Evolutionary conservation across 352 stramenopile genomes (phyloP).

Genomic region (Globisporangium rhizosaccharum): DNA sequence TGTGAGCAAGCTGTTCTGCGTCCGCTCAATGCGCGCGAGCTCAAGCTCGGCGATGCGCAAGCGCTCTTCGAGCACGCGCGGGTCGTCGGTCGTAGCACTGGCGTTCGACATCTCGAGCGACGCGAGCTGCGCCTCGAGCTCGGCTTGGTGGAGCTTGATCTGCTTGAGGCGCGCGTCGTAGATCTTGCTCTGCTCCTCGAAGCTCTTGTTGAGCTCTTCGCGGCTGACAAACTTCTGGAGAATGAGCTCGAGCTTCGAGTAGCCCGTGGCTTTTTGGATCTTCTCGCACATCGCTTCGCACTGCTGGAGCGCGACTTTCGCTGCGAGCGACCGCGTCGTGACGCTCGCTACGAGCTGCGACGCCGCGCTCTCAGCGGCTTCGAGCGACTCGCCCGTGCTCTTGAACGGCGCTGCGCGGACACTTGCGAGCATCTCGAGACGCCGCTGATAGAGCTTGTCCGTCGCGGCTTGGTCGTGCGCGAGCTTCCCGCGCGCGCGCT

Average conservation of each 20-base stretch:
- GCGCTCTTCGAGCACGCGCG: constrained; percentile 63
- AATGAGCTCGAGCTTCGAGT: constrained; percentile 72
- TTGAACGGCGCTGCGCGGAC: constrained; percentile 30
- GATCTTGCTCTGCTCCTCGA: constrained; percentile 79
- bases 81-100: constrained; percentile 43
- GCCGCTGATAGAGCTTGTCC: constrained; percentile 60
- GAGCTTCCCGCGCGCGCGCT: constrained; percentile 55
- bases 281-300: constrained; percentile 82
- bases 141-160: constrained; percentile 64
- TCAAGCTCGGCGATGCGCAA: constrained; percentile 67
- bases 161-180: constrained; percentile 77
- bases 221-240: constrained; percentile 74
- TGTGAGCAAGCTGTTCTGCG: constrained; percentile 56
- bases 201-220: constrained; percentile 73
- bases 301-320: constrained; percentile 73
- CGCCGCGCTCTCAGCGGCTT: constrained; percentile 19
- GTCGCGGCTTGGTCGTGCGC: constrained; percentile 59
- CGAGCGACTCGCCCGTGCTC: constrained; percentile 12
- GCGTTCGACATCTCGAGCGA: constrained; percentile 62
- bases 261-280: constrained; percentile 76
- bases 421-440: constrained; percentile 69
- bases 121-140: constrained; percentile 69
- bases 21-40: constrained; percentile 55
- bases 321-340: constrained; percentile 47
- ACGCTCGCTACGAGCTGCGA: constrained; percentile 26